Evolutionary conservation across 2,329 filamentous ascomycete species (phyloP), one percentile per base, ranked within the genome.

Genomic region (Penicillium sp.): DNA sequence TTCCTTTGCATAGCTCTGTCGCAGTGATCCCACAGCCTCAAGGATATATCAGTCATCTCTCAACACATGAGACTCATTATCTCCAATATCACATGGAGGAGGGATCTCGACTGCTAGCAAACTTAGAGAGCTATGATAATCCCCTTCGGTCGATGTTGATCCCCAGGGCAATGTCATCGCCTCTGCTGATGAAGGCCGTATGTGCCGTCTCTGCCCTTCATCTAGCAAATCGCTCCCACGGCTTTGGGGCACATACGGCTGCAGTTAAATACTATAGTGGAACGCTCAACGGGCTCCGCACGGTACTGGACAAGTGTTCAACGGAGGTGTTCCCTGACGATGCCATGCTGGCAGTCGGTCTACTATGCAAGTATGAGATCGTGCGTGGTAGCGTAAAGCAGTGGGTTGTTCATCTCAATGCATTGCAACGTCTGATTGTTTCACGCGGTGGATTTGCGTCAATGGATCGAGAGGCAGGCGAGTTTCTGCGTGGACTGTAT

Each of bases 281-380:
- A 46, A 69, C 72, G 3, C 63, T 74, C 31, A 66, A 58, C n/a
- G 71, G 70, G 3, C 56, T 74, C 6, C 68, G 70, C n/a, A 60
- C 56, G 5, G 65, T 62, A 4, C 59, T 74, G 9, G 57, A 59
- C 3, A 57, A 60, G 38, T 55, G 56, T 34, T 42, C 64, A 8
- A 56, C 55, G 2, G 55, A 61, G 22, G 10, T 45, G 2, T 54
- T 70, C 9, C 58, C 71, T 3, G 70, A 73, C 35, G 70, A 74
- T 45, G 56, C 67, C 2, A 66, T 74, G 44, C 60, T 74, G 20
- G 66, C 72, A 2, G 69, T 74, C 16, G 72, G 69, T 14, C 64
- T 74, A 24, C 57, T 74, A n/a, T 72, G 70, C 61, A 74, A 74
- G 51, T 74, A 73, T 44, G 72, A 74, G 48, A 65, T 74, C 32